Evolutionary conservation across 495 filamentous ascomycete species (phyloP).

Genomic region (Hyaloscypha hepaticicola): DNA sequence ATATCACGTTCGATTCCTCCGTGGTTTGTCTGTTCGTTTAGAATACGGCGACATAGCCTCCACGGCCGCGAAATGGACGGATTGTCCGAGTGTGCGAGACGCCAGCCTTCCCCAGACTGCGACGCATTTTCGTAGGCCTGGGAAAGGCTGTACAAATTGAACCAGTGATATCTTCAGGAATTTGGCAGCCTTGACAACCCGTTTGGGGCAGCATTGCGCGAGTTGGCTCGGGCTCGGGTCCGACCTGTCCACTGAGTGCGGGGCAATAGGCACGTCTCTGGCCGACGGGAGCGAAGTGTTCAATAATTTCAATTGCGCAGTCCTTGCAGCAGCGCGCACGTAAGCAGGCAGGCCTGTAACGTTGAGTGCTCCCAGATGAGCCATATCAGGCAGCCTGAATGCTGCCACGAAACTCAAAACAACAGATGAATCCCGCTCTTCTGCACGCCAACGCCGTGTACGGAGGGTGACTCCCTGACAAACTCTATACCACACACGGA

Average conservation of each 20-base stretch:
- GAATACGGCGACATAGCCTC: conserved; percentile 16
- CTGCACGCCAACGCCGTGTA: conserved; percentile 14
- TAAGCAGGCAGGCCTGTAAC: conserved; percentile 3
- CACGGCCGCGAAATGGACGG: conserved; percentile 15
- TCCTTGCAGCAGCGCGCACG: neutral
- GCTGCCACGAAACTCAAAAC: neutral
- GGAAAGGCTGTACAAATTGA: neutral
- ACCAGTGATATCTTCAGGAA: neutral
- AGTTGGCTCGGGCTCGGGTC: neutral
- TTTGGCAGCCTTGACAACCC: conserved; percentile 16
- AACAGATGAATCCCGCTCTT: conserved; percentile 13
- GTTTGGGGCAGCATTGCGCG: conserved; percentile 2
- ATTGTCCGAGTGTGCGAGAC: neutral
- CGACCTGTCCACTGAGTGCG: neutral
- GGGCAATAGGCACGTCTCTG: too few species aligned
- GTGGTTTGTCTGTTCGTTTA: neutral
- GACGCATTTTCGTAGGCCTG: neutral
- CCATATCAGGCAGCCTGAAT: conserved; percentile 11
- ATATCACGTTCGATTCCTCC: neutral
- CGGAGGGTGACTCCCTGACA: neutral
- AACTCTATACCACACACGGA: neutral
- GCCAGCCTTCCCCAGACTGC: neutral
- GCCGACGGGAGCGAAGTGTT: too few species aligned
- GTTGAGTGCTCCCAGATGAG: neutral
- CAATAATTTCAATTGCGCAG: too few species aligned